Evolutionary conservation across 2,329 filamentous ascomycete species (phyloP).

Genomic region (Penicillium sp.): DNA sequence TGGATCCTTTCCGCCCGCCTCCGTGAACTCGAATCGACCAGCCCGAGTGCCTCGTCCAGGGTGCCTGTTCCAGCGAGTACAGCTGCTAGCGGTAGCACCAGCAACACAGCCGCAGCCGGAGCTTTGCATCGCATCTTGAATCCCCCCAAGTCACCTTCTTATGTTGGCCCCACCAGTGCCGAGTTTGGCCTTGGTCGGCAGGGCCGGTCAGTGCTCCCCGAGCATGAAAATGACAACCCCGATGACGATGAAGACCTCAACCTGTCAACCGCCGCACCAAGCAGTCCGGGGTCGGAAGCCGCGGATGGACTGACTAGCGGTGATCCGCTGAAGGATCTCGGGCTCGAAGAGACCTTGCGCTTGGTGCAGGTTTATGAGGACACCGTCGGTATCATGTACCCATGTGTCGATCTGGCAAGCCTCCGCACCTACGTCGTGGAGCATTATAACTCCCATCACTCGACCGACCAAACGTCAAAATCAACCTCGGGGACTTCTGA

Average conservation of each 20-base stretch:
- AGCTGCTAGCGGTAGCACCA: no score
- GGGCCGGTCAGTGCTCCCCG: constrained; percentile 3
- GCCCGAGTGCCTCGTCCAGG: constrained; percentile 10
- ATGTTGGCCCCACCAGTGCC: constrained; percentile 37
- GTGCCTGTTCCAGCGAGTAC: no score
- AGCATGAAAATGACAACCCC: neutral
- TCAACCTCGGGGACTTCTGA: constrained; percentile 13
- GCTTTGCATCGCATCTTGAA: constrained; percentile 32
- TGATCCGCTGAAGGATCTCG: constrained; percentile 73
- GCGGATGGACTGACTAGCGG: constrained; percentile 39
- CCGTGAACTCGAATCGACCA: constrained; percentile 26
- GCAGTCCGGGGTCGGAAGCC: constrained; percentile 24
- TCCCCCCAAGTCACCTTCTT: constrained; percentile 33
- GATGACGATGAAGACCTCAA: constrained; percentile 22
- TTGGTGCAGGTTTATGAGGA: constrained; percentile 78
- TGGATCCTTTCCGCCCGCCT: constrained; percentile 30
- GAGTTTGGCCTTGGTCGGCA: constrained; percentile 34
- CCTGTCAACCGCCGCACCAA: constrained; percentile 20
- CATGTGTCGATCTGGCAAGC: constrained; percentile 69
- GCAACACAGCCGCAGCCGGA: constrained; percentile 6
- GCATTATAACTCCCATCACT: constrained; percentile 19
- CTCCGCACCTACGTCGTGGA: constrained; percentile 53
- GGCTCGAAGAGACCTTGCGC: constrained; percentile 71
- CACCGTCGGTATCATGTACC: constrained; percentile 86
- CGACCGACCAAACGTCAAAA: neutral